Evolutionary conservation across 176 grass and related monocot species (phyloP), one percentile per base, ranked within the genome.

Genomic region (Bromus sterilis): DNA sequence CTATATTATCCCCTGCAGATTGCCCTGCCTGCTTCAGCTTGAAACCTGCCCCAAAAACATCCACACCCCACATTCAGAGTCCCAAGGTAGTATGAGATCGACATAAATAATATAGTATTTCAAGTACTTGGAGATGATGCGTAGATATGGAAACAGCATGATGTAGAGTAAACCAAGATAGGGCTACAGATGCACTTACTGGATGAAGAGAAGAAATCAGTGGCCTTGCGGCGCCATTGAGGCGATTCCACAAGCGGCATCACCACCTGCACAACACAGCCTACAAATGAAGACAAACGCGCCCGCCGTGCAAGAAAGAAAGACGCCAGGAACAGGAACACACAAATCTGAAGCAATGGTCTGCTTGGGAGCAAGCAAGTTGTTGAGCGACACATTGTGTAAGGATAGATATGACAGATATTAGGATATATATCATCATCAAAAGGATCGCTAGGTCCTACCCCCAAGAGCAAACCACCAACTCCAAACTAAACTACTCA

Each of bases 1-100:
- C 75, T 49, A 93, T 88, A 55, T 98, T 98, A 66, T 78, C 96
- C 29, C 96, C 96, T 1, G 96, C 96, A 20, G 93, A 95, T 86
- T 99, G 90, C 1, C 96, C 85, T 57, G 93, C 96, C 49, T 91
- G 89, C 85, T 91, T 99, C 78, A 99, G 78, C 89, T 83, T 95
- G 75, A 91, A 58, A 64, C 96, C 96, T 99, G 78, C 24, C 41
- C 62, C 15, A 63, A 72, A 78, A 80, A 16, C 13, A 31, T 78
- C 1, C 2, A 67, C 25, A 73, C 34, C 30, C 28, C 79, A 48
- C 41, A 58, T 87, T 89, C 73, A 80, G 64, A 66, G 20, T 37
- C 42, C 10, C 23, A 34, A 31, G 23, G 16, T 33, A 49, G 13
- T 7, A 55, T 55, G 13, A 18, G 26, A 66, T 11, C 13, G 2